Evolutionary conservation across 495 filamentous ascomycete genomes (phyloP).

Genomic region (Ramalina intermedia): DNA sequence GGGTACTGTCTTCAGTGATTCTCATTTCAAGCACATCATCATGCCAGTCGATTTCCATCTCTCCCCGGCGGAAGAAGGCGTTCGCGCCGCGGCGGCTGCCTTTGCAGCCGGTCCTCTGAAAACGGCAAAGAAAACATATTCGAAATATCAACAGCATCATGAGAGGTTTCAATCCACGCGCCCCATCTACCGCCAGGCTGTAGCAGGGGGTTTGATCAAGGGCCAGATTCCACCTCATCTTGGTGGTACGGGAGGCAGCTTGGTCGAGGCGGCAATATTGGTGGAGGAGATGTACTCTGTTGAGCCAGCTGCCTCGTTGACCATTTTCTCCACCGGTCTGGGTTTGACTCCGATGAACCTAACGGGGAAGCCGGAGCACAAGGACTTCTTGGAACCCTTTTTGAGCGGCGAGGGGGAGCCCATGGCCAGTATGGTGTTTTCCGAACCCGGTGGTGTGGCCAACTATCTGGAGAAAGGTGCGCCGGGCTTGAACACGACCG

Average conservation of each 20-base stretch:
- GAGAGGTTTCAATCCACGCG: conserved; percentile 32
- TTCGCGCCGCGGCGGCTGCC: conserved; percentile 19
- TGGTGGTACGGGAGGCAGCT: conserved; percentile 28
- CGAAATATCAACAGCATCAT: conserved; percentile 15
- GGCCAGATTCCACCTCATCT: conserved; percentile 28
- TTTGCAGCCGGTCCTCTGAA: conserved; percentile 25
- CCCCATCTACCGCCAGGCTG: conserved; percentile 29
- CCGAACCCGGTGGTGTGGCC: conserved; percentile 35
- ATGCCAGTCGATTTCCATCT: conserved; percentile 30
- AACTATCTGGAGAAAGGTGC: conserved; percentile 38
- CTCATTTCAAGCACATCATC: neutral
- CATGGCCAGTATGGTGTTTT: conserved; percentile 35
- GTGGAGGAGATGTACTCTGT: conserved; percentile 38
- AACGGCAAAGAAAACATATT: conserved; percentile 23
- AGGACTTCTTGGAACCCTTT: conserved; percentile 34
- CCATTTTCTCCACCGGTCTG: conserved; percentile 36
- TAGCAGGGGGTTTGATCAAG: conserved; percentile 30
- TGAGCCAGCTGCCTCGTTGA: conserved; percentile 32
- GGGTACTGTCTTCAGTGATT: too few relatives aligned
- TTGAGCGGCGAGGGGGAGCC: conserved; percentile 29
- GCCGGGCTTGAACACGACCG: conserved; percentile 32
- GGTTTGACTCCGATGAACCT: conserved; percentile 35
- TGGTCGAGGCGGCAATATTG: conserved; percentile 34
- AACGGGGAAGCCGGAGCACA: conserved; percentile 24
- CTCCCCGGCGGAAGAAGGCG: conserved; percentile 19